phyloP scores from a whole-genome alignment of 805 yeast species.

The Starmerella sirachaensis region DNA sequence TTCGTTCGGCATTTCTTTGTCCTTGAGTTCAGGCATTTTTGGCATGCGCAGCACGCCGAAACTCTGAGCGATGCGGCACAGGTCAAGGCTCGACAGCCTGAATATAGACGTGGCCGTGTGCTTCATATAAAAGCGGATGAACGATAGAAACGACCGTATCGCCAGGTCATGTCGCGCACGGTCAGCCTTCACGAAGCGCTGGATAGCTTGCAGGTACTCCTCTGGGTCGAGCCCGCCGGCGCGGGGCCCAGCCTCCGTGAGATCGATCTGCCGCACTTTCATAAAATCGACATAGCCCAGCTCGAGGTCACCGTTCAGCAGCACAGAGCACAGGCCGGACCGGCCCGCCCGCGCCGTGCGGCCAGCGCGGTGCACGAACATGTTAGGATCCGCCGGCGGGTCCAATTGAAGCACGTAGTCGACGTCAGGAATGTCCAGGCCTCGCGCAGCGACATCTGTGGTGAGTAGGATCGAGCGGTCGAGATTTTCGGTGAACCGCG shows the following conservation, averaged over 20 bases:
- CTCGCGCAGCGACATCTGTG: constrained; percentile 98
- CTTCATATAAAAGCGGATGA: constrained; percentile 69
- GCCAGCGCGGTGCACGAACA: constrained; percentile 88
- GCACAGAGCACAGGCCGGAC: constrained; percentile 63
- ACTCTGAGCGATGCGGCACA: constrained; percentile 55
- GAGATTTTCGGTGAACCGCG: constrained; percentile 39
- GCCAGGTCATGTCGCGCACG: constrained; percentile 74
- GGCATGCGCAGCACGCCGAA: constrained; percentile 80
- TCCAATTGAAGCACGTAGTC: constrained; percentile 89
- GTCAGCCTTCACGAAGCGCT: constrained; percentile 55
- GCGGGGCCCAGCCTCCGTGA: constrained; percentile 28
- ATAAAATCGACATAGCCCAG: constrained; percentile 71
- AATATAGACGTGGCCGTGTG: constrained; percentile 84
- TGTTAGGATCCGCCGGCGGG: constrained; percentile 87
- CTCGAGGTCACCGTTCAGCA: constrained; percentile 66
- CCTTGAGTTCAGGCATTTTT: constrained; percentile 78
- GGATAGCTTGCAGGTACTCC: constrained; percentile 25
- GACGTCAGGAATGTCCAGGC: constrained; percentile 89
- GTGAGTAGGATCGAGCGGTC: constrained; percentile 61
- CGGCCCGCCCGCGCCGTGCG: constrained; percentile 89
- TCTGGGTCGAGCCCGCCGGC: constrained; percentile 8
- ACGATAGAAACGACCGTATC: constrained; percentile 69
- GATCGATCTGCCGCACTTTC: constrained; percentile 51
- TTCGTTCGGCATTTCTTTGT: constrained; percentile 45
- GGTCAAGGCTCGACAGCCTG: constrained; percentile 59